Percentiles rank a stretch among this genome's conserved stretches.
These are phyloP conservation scores for Hippophae rhamnoides DNA, from an alignment of 306 rosid species.

Conservation along the genomic window DNA sequence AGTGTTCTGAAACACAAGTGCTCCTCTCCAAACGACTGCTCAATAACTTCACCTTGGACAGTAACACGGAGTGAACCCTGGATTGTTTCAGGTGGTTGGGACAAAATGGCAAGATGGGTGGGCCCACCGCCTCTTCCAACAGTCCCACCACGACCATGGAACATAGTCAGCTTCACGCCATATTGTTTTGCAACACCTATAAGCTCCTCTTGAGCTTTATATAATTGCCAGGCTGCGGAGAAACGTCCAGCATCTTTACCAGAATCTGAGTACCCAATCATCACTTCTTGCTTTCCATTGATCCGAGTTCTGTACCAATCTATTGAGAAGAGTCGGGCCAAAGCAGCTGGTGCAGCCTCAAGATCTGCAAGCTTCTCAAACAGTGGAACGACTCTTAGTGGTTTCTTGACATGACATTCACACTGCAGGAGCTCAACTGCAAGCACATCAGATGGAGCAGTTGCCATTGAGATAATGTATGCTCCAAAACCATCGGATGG, in stretches of 20 bases:
- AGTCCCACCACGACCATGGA: conserved; percentile 98
- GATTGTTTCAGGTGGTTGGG: conserved; percentile 91
- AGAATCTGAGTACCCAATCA: conserved; percentile 97
- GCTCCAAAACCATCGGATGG: conserved; percentile 91
- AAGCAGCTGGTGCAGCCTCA: conserved; percentile 92
- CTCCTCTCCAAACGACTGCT: conserved; percentile 88
- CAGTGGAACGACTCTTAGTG: conserved; percentile 90
- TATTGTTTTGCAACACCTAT: conserved; percentile 68
- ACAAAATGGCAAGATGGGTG: conserved; percentile 93
- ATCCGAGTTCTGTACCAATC: conserved; percentile 80
- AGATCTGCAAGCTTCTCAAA: conserved; percentile 92
- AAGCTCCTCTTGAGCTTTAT: conserved; percentile 96
- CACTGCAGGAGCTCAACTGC: conserved; percentile 95
- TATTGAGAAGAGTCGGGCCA: conserved; percentile 70
- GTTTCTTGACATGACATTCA: conserved; percentile 66
- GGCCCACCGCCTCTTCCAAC: conserved; percentile 99
- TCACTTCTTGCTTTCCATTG: conserved; percentile 91
- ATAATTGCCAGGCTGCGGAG: conserved; percentile 96
- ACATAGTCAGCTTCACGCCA: conserved; percentile 93
- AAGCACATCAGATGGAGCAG: conserved; percentile 87
- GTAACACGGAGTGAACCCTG: conserved; percentile 98
- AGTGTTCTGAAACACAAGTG: conserved; percentile 90
- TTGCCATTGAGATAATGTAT: conserved; percentile 96
- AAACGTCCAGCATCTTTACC: conserved; percentile 97
- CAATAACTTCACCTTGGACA: conserved; percentile 96